Evolutionary conservation across 1,284 basidiomycete genomes (phyloP), one percentile per base, ranked within the genome.

Genomic region (Malassezia dermatis): DNA sequence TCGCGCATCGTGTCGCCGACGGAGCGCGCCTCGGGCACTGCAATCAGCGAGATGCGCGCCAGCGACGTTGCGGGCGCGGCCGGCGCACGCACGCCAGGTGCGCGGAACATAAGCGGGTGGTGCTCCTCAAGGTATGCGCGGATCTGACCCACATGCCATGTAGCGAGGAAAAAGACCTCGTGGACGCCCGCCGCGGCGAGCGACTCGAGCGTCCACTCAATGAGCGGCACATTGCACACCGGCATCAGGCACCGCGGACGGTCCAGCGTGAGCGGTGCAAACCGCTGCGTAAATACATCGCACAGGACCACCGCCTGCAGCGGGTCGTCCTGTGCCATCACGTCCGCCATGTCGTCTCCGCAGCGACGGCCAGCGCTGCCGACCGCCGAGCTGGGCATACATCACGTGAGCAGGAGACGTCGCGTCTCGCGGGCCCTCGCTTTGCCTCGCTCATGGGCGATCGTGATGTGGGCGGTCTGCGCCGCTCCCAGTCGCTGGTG

Each of bases 1-100:
- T 98, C 91, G 59, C 94, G 84, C 80, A 99, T 84, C 28, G 90
- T 90, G 75, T 98, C 94, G 12, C 94, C 93, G 0, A 88, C 84
- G 2, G 89, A 89, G 75, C 85, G 86, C 2, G 89, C 90, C 67
- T 88, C 84, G 52, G 87, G 85, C 17, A 86, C 89, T 64, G 89
- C 81, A 60, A 94, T 85, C 52, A 89, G 86, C 41, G 86, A 82
- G 61, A 94, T 51, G 30, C 51, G 31, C 31, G 34, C 34, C 30
- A 51, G 43, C 10, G 58, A 35, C 11, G 48, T 39, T 26, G 35
- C 45, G 23, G 13, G 41, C n/a, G 4, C 15, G 8, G 15, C 8
- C 4, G 21, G 26, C 1, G 24, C 35, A 34, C n/a, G 37, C 13
- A n/a, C 21, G 4, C 50, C 32, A 2, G 15, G 5, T 0, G 62